A percentile compares a stretch with the other conserved stretches of the same genome.
Conservation (phyloP, 495 filamentous ascomycete genomes). For the Penicillium soppii region DNA sequence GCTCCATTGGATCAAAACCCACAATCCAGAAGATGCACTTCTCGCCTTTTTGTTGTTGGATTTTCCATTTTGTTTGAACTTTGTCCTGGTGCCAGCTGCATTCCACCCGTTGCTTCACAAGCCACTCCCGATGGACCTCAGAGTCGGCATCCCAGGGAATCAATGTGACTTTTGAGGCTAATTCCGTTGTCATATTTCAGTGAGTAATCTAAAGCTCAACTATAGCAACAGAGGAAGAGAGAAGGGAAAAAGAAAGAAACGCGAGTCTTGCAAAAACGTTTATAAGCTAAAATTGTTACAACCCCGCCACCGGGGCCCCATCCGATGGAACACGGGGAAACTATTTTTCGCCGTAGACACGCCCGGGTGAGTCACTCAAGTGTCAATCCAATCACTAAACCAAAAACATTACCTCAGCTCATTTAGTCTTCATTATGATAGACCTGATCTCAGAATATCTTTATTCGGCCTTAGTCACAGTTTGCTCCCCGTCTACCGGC, state of each 20-base stretch:
- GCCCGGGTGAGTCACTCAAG: too few species aligned
- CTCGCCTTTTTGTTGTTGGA: constrained; percentile 14
- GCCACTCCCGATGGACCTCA: constrained; percentile 9
- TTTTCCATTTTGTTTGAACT: constrained; percentile 18
- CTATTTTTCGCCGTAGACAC: too few species aligned
- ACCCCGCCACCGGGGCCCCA: too few species aligned
- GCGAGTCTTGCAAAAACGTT: too few species aligned
- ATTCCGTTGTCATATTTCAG: constrained; percentile 25
- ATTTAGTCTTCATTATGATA: background rate
- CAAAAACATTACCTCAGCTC: too few species aligned
- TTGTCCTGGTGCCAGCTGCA: constrained; percentile 24
- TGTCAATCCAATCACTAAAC: too few species aligned
- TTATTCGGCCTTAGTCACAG: background rate
- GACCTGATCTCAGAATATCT: background rate
- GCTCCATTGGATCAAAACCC: background rate
- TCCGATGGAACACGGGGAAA: too few species aligned
- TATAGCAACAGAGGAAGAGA: too few species aligned
- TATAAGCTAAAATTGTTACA: too few species aligned
- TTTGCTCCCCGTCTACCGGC: background rate
- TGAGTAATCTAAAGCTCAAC: too few species aligned
- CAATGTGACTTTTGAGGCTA: constrained; percentile 9
- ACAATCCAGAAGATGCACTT: constrained; percentile 35
- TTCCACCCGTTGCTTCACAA: constrained; percentile 21
- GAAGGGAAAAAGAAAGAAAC: too few species aligned
- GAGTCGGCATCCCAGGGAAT: constrained; percentile 25